phyloP scores from a whole-genome alignment of 352 stramenopile genomes.

The Peronospora tabacina region DNA sequence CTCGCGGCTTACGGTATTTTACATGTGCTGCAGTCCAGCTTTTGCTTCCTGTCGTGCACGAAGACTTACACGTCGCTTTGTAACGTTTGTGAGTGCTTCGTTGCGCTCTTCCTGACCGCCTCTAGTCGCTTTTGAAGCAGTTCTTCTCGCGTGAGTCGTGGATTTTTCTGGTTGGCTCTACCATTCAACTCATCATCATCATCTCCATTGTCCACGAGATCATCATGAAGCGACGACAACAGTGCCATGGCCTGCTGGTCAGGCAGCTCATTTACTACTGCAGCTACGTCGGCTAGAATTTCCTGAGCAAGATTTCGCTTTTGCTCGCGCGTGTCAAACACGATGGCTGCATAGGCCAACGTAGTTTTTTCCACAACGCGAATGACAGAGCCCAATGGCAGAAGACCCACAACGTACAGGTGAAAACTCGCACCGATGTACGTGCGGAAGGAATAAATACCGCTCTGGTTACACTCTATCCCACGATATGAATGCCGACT shows the following conservation, averaged over 20 bases:
- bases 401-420: constrained; percentile 42
- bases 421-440: constrained; percentile 70
- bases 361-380: constrained; percentile 58
- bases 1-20: constrained; percentile 19
- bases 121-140: constrained; percentile 28
- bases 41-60: constrained; percentile 19
- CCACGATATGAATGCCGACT: constrained; percentile 46
- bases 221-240: constrained; percentile 39
- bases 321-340: constrained; percentile 54
- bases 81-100: neutral
- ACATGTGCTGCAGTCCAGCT: constrained; percentile 18
- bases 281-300: constrained; percentile 50
- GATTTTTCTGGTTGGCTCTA: constrained; percentile 11
- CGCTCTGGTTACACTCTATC: constrained; percentile 52
- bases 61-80: constrained; percentile 18
- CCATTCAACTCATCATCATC: constrained; percentile 16
- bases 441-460: constrained; percentile 65
- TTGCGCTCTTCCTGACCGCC: constrained; percentile 22
- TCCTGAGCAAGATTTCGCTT: constrained; percentile 47
- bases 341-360: constrained; percentile 44
- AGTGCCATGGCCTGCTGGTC: constrained; percentile 46
- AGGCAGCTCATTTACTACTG: constrained; percentile 48
- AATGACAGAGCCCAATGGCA: constrained; percentile 45
- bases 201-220: constrained; percentile 31
- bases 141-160: constrained; percentile 15